Conservation (phyloP, 116 monocot species). For the Dioscorea cayenensis region DNA sequence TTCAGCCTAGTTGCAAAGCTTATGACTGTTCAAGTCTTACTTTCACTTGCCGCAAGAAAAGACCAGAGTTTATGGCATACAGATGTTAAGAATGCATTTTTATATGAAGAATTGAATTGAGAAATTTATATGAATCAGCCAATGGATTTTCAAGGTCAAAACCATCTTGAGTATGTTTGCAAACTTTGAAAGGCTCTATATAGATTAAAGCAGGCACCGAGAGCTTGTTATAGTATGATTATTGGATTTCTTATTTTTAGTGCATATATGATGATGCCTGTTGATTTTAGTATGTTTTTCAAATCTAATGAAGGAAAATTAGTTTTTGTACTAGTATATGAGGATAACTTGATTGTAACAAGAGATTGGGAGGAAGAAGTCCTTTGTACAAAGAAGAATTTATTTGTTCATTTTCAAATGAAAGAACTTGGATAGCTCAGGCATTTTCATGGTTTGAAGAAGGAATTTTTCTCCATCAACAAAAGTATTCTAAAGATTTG, state of each 20-base stretch:
- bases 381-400: neutral
- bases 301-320: neutral
- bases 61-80: slow-evolving; percentile 1
- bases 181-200: slow-evolving; percentile 8
- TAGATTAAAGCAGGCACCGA: slow-evolving; percentile 7
- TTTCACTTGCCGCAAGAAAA: slow-evolving; percentile 9
- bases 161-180: neutral
- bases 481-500: neutral
- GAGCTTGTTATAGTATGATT: slow-evolving; percentile 4
- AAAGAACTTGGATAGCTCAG: neutral
- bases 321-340: neutral
- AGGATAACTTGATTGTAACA: slow-evolving; percentile 5
- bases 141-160: neutral
- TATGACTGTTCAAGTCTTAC: neutral
- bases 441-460: neutral
- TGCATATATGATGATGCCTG: neutral
- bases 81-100: slow-evolving; percentile 8
- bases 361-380: neutral
- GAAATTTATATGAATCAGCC: slow-evolving; percentile 6
- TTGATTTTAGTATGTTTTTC: slow-evolving; percentile 3
- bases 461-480: neutral
- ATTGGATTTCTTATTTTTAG: neutral
- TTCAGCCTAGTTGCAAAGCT: slow-evolving; percentile 15
- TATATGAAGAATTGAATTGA: slow-evolving; percentile 1
- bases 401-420: slow-evolving; percentile 1